These are phyloP conservation scores for Amanita thiersii DNA, from an alignment of 768 basidiomycete genomes.

Conservation along the genomic window DNA sequence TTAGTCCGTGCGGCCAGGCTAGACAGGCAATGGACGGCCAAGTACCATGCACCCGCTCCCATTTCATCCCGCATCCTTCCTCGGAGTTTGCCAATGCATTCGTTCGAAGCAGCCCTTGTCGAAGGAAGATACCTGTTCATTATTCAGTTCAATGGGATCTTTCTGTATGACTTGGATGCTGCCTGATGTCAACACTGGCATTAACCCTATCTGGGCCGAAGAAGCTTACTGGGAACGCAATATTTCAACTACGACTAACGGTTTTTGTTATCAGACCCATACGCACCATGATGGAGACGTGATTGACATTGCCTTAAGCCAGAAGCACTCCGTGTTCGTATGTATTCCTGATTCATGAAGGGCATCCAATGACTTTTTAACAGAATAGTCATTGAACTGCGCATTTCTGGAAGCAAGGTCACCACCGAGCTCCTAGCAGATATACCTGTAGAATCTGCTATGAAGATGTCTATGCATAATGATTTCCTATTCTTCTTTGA, in stretches of 20 bases:
- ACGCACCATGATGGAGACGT: neutral
- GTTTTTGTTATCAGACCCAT: neutral
- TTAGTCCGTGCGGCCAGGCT: neutral
- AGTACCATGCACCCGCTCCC: neutral
- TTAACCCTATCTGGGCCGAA: neutral
- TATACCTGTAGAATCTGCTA: neutral
- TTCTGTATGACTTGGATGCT: neutral
- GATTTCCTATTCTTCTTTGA: constrained; percentile 1
- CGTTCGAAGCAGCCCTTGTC: constrained; percentile 1
- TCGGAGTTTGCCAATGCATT: neutral
- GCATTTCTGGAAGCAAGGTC: neutral
- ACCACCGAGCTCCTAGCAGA: neutral
- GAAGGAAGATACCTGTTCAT: neutral
- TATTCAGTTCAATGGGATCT: neutral
- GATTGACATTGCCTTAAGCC: neutral
- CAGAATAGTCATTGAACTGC: neutral
- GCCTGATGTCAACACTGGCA: neutral
- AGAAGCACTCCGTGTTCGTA: neutral
- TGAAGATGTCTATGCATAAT: neutral
- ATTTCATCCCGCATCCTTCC: neutral
- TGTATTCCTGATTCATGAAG: neutral
- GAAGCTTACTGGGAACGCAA: neutral
- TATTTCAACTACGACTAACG: neutral
- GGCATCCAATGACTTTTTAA: neutral
- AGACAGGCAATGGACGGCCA: neutral